Evolutionary conservation across 805 yeast genomes (phyloP), one percentile per base, ranked within the genome.

Genomic region (Starmera pachycereana): DNA sequence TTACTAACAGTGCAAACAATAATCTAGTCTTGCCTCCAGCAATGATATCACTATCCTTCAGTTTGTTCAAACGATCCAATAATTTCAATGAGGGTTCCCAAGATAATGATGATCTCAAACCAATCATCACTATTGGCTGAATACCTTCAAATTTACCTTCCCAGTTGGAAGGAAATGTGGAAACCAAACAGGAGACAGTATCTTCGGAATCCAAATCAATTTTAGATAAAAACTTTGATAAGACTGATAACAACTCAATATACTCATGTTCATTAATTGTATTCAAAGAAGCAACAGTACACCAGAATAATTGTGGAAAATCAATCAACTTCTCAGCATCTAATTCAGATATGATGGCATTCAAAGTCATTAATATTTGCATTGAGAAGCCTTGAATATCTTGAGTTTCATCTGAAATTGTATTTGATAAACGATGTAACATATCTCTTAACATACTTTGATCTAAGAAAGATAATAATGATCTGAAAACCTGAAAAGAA

Each of bases 381-480:
- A 92, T 85, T 0, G 97, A 81, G 61, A 94, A 94, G 1, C 96
- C 96, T 60, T 90, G 97, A 32, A 92, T 89, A 50, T 92, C 98
- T 0, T 75, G 63, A 10, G 87, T 77, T 33, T 80, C 87, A 56
- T 94, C 99, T 0, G 96, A 78, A 8, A 92, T 81, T 0, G 99
- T 94, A 51, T 88, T 89, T 0, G 96, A 86, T 28, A 92, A 67
- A 44, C 99, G 73, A 41, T 90, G 95, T 10, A 92, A 66, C 96
- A 92, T 86, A 61, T 89, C 97, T 40, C 86, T 76, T 35, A 94
- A 65, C 96, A 92, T 90, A 10, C 73, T 69, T 53, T 81, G 89
- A 54, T 92, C 97, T 44, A 90, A 63, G 49, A 80, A 78, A 8
- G 85, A 74, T n/a, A 88, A 63, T 41, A 92, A 60, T 4, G 94